Conservation (phyloP, 208 protist genomes). For the Phytomonas sp. region DNA sequence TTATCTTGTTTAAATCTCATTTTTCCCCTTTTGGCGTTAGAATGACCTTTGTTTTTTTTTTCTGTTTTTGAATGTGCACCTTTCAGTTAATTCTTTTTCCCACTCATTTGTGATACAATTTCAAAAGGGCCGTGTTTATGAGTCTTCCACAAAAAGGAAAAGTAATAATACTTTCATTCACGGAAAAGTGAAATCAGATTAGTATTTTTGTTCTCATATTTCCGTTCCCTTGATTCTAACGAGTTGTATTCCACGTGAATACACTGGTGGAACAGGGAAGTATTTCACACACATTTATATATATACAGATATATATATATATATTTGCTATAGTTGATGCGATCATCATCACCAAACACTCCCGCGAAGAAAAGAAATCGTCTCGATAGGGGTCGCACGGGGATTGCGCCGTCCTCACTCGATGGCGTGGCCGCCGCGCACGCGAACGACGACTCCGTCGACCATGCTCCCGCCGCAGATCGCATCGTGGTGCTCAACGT, state of each 20-base stretch:
- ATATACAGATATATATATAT: not conserved
- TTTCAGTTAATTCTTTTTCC: constrained; percentile 1
- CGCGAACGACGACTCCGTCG: constrained; percentile 13
- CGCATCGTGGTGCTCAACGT: constrained; percentile 60
- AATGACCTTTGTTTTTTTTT: constrained; percentile 14
- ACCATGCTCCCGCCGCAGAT: constrained; percentile 12
- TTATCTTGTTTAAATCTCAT: constrained; percentile 1
- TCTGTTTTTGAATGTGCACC: constrained; percentile 9
- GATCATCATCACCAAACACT: not conserved
- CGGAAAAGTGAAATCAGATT: not conserved
- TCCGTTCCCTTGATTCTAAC: not conserved
- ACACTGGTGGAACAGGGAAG: not conserved
- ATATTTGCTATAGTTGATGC: not conserved
- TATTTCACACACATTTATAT: too few relatives aligned
- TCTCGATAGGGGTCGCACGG: constrained; percentile 8
- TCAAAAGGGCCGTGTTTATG: not conserved
- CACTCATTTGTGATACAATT: not conserved
- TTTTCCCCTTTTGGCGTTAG: constrained; percentile 5
- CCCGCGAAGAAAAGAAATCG: constrained; percentile 15
- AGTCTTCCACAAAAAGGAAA: not conserved
- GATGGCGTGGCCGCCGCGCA: not conserved
- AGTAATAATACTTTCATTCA: not conserved
- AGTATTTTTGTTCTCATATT: not conserved
- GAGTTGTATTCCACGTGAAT: not conserved
- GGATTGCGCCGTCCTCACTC: constrained; percentile 5